A percentile compares a stretch with the other conserved stretches of the same genome.
phyloP scores from a whole-genome alignment of 108 stramenopile species.

The Skeletonema potamos region DNA sequence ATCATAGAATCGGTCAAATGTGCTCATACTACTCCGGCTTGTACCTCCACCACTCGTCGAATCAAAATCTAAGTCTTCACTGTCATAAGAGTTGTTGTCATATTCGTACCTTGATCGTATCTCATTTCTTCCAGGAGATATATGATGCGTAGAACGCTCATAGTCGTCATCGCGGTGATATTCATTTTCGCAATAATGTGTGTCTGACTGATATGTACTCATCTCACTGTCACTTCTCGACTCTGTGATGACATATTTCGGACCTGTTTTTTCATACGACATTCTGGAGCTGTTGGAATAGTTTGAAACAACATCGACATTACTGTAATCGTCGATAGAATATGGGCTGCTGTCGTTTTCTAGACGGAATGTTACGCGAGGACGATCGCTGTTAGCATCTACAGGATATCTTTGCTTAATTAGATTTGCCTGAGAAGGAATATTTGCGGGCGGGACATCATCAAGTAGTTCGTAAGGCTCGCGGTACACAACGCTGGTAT shows the following conservation, averaged over 20 bases:
- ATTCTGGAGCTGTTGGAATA: neutral
- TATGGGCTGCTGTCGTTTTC: neutral
- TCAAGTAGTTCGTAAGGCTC: slow-evolving; percentile 16
- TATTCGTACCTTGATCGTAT: neutral
- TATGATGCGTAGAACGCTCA: neutral
- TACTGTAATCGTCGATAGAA: neutral
- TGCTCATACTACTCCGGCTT: slow-evolving; percentile 4
- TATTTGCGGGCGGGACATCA: slow-evolving; percentile 23
- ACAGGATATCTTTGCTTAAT: slow-evolving; percentile 23
- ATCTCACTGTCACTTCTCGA: slow-evolving; percentile 25
- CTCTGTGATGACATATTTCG: neutral
- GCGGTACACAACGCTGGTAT: neutral
- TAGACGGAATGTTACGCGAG: neutral
- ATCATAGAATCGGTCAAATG: slow-evolving; percentile 25
- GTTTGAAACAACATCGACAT: neutral
- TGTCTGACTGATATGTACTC: slow-evolving; percentile 23
- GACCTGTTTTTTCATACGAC: neutral
- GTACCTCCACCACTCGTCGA: neutral
- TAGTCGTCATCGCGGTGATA: neutral
- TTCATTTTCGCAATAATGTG: slow-evolving; percentile 2
- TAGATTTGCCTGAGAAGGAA: neutral
- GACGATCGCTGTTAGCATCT: slow-evolving; percentile 14
- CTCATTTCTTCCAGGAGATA: neutral
- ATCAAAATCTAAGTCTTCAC: neutral
- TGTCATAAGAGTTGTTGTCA: slow-evolving; percentile 5